These are phyloP conservation scores for Mycena vulgaris DNA, from an alignment of 768 basidiomycete genomes.

Conservation along the genomic window DNA sequence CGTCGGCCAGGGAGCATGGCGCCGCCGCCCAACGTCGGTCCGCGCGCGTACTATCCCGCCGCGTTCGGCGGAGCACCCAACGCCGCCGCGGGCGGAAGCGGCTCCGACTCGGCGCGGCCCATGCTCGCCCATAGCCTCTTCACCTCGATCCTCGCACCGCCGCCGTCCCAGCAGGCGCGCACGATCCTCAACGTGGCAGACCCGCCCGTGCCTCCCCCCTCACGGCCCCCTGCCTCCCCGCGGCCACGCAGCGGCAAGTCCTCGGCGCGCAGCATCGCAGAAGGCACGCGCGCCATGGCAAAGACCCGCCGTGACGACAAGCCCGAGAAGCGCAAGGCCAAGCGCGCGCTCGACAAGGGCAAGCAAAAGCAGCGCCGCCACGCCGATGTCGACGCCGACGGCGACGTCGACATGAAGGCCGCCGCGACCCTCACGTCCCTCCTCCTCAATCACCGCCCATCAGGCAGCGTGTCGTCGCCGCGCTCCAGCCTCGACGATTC, in stretches of 20 bases:
- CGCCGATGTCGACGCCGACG: conserved; percentile 60
- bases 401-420: conserved; percentile 85
- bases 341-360: conserved; percentile 61
- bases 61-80: conserved; percentile 43
- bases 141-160: conserved; percentile 81
- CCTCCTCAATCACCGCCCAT: conserved; percentile 75
- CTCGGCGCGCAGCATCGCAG: conserved; percentile 62
- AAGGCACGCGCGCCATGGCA: conserved; percentile 62
- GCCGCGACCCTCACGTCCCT: conserved; percentile 85
- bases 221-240: conserved; percentile 62
- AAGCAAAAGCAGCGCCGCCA: conserved; percentile 59
- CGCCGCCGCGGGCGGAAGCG: conserved; percentile 50
- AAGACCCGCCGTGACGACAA: conserved; percentile 54
- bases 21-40: conserved; percentile 54
- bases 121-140: conserved; percentile 71
- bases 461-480: conserved; percentile 76
- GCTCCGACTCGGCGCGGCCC: conserved; percentile 51
- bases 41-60: conserved; percentile 62
- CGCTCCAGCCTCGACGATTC: conserved; percentile 82
- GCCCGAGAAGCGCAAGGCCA: conserved; percentile 59
- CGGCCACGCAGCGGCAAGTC: conserved; percentile 59
- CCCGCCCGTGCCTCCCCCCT: conserved; percentile 73
- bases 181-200: conserved; percentile 85
- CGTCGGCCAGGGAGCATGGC: conserved; percentile 61
- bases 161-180: conserved; percentile 81